Evolutionary conservation across 192 early-diverging fungal genomes (phyloP), one percentile per base, ranked within the genome.

Genomic region (Coemansia sp.): DNA sequence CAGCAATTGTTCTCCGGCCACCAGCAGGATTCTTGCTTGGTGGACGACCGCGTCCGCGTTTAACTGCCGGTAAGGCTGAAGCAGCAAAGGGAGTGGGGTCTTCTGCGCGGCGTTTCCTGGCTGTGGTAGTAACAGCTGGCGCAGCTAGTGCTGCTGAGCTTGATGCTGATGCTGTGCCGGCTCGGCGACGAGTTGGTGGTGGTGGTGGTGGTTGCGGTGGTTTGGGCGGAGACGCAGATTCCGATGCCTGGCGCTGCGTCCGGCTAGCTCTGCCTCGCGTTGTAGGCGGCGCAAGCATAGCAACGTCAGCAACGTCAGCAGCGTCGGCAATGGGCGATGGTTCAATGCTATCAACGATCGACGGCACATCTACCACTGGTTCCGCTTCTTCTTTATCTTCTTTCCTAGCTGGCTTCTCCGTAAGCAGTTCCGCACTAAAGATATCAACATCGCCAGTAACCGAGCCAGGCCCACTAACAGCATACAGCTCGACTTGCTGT

Each of bases 401-500:
- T n/a, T n/a, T n/a, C n/a, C 37, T 11, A 38, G 37, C 5, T 11
- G 37, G 10, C 5, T 38, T 38, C 5, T 27, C 27, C 15, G 51
- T 0, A 2, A 25, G 51, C 0, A 32, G 10, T 4, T 31, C 14
- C 14, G 24, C 51, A 10, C 27, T n/a, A 54, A 54, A 54, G 24
- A 24, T 5, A 36, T 22, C 36, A 9, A 24, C 56, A 2, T 5
- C 29, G 14, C 15, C 58, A 41, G 12, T 5, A 24, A 42, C 39
- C 24, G 45, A 47, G 15, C 9, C 22, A 27, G 59, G 25, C 45
- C 15, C 29, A 20, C 43, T 59, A 3, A 31, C 36, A 36, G 65
- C 65, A 51, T 24, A 47, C 57, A 67, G 45, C 46, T 59, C 57
- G 43, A 67, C 65, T 15, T 59, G 62, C 46, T 71, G 69, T 29